phyloP scores from a whole-genome alignment of 176 grass and related monocot genomes.

The Pontederia paniculata region DNA sequence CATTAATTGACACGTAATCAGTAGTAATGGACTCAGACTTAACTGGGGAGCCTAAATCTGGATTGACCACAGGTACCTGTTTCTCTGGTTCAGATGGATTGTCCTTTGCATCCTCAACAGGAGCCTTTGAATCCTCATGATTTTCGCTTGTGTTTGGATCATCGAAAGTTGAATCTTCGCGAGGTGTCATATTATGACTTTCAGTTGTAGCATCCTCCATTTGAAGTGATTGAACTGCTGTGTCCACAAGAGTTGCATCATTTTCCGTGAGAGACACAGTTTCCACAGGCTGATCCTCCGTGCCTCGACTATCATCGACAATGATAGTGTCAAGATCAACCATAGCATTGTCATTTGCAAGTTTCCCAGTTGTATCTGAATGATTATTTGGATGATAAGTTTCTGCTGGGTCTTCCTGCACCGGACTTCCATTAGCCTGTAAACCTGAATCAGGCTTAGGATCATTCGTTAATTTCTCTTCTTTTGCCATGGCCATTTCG shows the following conservation, averaged over 20 bases:
- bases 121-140: slow-evolving; percentile 1
- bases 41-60: slow-evolving; percentile 82
- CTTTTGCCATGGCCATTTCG: slow-evolving; percentile 17
- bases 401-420: slow-evolving; percentile 7
- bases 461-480: slow-evolving; percentile 8
- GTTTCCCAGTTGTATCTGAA: slow-evolving; percentile 18
- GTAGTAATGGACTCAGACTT: slow-evolving; percentile 92
- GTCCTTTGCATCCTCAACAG: slow-evolving; percentile 8
- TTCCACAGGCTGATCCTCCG: slow-evolving; percentile 15
- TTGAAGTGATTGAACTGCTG: slow-evolving; percentile 1
- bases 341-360: not conserved
- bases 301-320: slow-evolving; percentile 5
- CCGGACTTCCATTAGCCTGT: slow-evolving; percentile 1
- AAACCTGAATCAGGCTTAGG: slow-evolving; percentile 16
- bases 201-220: slow-evolving; percentile 3
- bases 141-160: not conserved
- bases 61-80: slow-evolving; percentile 92
- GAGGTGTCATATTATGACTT: not conserved
- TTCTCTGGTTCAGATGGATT: slow-evolving; percentile 35
- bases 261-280: not conserved
- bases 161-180: not conserved
- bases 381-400: not conserved
- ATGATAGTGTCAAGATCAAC: slow-evolving; percentile 14
- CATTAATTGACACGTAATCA: slow-evolving; percentile 76
- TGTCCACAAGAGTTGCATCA: slow-evolving; percentile 11